These are phyloP conservation scores for Kockovaella imperatae DNA, from an alignment of 768 basidiomycete species.

Conservation along the genomic window DNA sequence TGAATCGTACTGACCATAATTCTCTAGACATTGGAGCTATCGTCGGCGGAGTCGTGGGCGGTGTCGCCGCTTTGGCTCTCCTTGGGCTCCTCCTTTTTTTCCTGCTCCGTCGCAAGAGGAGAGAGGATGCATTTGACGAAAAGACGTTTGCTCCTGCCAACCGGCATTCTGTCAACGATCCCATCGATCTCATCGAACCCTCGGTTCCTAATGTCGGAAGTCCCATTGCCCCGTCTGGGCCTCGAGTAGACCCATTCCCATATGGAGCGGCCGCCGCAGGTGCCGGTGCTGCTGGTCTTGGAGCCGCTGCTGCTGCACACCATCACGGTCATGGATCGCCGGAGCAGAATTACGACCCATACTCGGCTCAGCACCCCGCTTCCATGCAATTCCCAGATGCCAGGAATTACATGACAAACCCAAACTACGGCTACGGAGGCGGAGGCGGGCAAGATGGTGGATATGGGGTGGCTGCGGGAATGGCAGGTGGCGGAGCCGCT, in stretches of 20 bases:
- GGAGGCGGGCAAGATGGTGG: conserved; percentile 28
- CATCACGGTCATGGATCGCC: neutral
- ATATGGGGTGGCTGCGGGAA: conserved; percentile 30
- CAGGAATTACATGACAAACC: conserved; percentile 18
- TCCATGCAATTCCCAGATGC: conserved; percentile 38
- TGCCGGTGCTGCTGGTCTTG: conserved; percentile 1
- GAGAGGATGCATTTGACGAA: conserved; percentile 35
- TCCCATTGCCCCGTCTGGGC: conserved; percentile 3
- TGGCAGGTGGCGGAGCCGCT: conserved; percentile 14
- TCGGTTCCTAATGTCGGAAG: conserved; percentile 23
- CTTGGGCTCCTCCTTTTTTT: conserved; percentile 33
- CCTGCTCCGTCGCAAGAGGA: conserved; percentile 18
- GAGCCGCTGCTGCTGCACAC: conserved; percentile 1
- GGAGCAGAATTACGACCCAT: conserved; percentile 20
- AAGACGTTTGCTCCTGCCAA: conserved; percentile 39
- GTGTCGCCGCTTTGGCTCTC: conserved; percentile 29
- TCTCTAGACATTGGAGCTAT: conserved; percentile 30
- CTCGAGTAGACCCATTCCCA: conserved; percentile 36
- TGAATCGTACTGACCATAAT: neutral
- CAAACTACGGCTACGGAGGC: conserved; percentile 15
- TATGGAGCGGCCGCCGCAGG: conserved; percentile 10
- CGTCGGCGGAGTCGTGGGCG: conserved; percentile 43
- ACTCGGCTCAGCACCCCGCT: conserved; percentile 16
- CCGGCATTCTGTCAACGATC: conserved; percentile 33
- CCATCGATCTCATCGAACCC: conserved; percentile 33